phyloP scores from a whole-genome alignment of 2,329 filamentous ascomycete genomes.

The Cryoendolithus antarcticus region DNA sequence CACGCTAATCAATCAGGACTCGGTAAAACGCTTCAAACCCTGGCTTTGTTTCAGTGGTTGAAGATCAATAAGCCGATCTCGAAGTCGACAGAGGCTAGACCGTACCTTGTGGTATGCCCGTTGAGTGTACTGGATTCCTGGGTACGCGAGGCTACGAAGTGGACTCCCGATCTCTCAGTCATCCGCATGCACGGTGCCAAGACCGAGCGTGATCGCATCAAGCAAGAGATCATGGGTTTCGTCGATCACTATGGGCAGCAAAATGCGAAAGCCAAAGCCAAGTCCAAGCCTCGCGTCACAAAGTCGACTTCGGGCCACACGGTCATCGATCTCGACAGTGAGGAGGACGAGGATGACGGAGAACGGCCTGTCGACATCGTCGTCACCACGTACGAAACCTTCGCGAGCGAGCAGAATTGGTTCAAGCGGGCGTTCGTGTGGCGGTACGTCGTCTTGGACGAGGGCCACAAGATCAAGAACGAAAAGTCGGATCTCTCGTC shows the following conservation, averaged over 20 bases:
- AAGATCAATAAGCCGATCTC: slow-evolving; percentile 29
- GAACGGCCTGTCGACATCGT: slow-evolving; percentile 29
- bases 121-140: slow-evolving; percentile 39
- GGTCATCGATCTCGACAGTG: slow-evolving; percentile 14
- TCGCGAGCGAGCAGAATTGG: slow-evolving; percentile 34
- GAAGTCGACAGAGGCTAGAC: slow-evolving; percentile 24
- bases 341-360: slow-evolving; percentile 8
- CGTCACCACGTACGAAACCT: slow-evolving; percentile 40
- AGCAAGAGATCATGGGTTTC: slow-evolving; percentile 29
- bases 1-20: slow-evolving; percentile 11
- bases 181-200: slow-evolving; percentile 34
- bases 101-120: slow-evolving; percentile 38
- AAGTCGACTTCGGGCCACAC: slow-evolving; percentile 7
- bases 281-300: slow-evolving; percentile 5
- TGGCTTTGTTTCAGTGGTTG: slow-evolving; percentile 38
- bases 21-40: slow-evolving; percentile 38
- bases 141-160: slow-evolving; percentile 36
- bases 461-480: slow-evolving; percentile 43
- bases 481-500: slow-evolving; percentile 32
- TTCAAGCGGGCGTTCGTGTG: slow-evolving; percentile 40
- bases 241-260: slow-evolving; percentile 36
- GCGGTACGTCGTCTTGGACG: slow-evolving; percentile 41
- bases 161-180: slow-evolving; percentile 35
- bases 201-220: slow-evolving; percentile 32
- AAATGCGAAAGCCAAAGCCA: slow-evolving; percentile 11